phyloP scores from a whole-genome alignment of 2,329 filamentous ascomycete species.

The Dendryphion nanum region DNA sequence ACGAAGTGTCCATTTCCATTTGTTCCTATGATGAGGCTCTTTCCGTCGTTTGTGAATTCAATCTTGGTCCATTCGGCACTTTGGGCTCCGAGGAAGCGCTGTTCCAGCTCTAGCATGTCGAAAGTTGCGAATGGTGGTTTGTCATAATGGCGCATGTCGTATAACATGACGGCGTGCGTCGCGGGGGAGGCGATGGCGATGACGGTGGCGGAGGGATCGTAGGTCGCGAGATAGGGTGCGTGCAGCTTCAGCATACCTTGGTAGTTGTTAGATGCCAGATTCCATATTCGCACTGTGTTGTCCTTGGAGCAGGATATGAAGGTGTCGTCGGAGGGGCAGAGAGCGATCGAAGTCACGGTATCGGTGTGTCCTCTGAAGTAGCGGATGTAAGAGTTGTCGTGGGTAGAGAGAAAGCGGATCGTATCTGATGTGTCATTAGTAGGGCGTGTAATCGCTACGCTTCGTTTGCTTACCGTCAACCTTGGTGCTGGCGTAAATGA shows the following conservation, averaged over 20 bases:
- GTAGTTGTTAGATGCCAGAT: constrained; percentile 74
- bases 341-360: constrained; percentile 75
- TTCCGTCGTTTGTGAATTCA: constrained; percentile 95
- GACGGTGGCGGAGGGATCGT: constrained; percentile 87
- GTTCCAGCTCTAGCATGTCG: constrained; percentile 70
- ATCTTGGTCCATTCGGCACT: constrained; percentile 79
- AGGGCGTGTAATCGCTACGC: background rate
- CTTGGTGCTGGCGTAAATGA: constrained; percentile 95
- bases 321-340: constrained; percentile 83
- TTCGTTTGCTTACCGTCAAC: constrained; percentile 65
- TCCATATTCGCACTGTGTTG: constrained; percentile 90
- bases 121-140: constrained; percentile 86
- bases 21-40: constrained; percentile 79
- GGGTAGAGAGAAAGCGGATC: constrained; percentile 82
- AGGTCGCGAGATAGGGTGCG: constrained; percentile 79
- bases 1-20: constrained; percentile 83
- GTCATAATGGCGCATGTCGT: constrained; percentile 91
- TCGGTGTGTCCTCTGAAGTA: constrained; percentile 92
- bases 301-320: constrained; percentile 92
- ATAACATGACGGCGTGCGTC: constrained; percentile 78
- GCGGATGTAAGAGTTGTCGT: constrained; percentile 94
- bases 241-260: constrained; percentile 79
- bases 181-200: constrained; percentile 85
- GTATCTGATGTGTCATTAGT: constrained; percentile 55
- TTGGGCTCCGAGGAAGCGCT: constrained; percentile 39